Percentiles rank a stretch among this genome's conserved stretches.
phyloP scores from a whole-genome alignment of 164 flowering plant genomes.

The Vitis cinerea region DNA sequence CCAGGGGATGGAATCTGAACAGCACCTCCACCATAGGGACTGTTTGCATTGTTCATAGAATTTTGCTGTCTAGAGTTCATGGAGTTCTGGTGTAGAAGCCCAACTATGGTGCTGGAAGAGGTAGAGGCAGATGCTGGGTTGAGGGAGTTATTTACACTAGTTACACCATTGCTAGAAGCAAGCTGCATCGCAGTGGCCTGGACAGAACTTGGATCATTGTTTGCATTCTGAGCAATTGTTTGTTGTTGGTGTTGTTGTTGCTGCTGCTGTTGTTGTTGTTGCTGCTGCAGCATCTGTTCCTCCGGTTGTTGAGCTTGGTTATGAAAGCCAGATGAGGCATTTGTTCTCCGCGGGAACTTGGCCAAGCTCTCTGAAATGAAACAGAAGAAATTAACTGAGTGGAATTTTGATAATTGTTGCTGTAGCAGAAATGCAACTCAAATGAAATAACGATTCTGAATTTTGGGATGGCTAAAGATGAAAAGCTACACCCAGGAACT shows the following conservation, averaged over 20 bases:
- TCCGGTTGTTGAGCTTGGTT: conserved; percentile 58
- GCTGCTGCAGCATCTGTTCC: conserved; percentile 34
- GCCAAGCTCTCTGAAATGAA: conserved; percentile 76
- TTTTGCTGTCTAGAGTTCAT: conserved; percentile 77
- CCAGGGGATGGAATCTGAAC: conserved; percentile 77
- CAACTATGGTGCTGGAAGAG: conserved; percentile 52
- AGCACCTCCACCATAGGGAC: conserved; percentile 61
- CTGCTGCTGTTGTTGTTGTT: conserved; percentile 21
- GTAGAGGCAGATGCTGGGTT: conserved; percentile 38
- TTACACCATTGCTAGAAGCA: conserved; percentile 46
- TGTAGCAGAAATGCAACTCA: not conserved
- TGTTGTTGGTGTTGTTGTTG: conserved; percentile 42
- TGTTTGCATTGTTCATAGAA: conserved; percentile 47
- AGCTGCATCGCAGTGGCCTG: conserved; percentile 48
- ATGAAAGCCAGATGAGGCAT: conserved; percentile 46
- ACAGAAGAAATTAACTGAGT: conserved; percentile 1
- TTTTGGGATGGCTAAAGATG: no score
- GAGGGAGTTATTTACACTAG: conserved; percentile 48
- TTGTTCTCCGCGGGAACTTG: conserved; percentile 76
- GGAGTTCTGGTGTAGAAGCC: conserved; percentile 85
- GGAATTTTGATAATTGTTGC: not conserved
- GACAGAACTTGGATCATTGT: conserved; percentile 37
- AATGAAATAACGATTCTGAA: not conserved
- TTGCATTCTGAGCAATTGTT: conserved; percentile 42
- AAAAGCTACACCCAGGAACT: no score